Evolutionary conservation across 305 asterid species (phyloP).

Genomic region (Plantago lanceolata): DNA sequence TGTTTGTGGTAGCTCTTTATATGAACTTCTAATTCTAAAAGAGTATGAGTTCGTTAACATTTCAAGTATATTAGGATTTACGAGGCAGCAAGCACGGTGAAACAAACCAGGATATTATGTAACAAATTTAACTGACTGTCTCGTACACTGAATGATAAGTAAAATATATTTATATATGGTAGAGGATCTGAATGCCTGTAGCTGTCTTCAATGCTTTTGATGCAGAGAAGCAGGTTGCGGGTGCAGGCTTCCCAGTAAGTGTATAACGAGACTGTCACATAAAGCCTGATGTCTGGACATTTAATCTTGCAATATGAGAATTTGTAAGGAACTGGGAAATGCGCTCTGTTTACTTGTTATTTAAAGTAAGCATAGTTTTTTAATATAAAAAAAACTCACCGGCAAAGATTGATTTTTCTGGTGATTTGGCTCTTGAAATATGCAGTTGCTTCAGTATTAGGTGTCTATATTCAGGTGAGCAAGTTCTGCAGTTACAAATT

Average conservation of each 20-base stretch:
- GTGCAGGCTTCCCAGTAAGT: slow-evolving; percentile 62
- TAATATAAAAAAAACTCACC: slow-evolving; percentile 24
- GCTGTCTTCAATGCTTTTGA: slow-evolving; percentile 87
- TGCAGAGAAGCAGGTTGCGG: slow-evolving; percentile 81
- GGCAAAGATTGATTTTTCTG: slow-evolving; percentile 36
- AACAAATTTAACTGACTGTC: slow-evolving; percentile 24
- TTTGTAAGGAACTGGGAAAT: slow-evolving; percentile 40
- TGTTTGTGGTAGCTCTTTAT: not conserved
- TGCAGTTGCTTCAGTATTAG: slow-evolving; percentile 61
- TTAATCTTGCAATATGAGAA: slow-evolving; percentile 49
- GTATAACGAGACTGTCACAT: slow-evolving; percentile 57
- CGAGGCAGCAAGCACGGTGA: not conserved
- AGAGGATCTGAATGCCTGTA: slow-evolving; percentile 55
- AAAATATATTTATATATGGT: slow-evolving; percentile 19
- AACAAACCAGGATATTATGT: slow-evolving; percentile 7
- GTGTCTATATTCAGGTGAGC: slow-evolving; percentile 66
- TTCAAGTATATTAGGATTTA: not conserved
- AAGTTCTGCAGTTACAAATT: slow-evolving; percentile 55
- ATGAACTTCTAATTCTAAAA: slow-evolving; percentile 15
- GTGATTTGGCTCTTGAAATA: slow-evolving; percentile 57
- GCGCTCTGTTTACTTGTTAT: slow-evolving; percentile 30
- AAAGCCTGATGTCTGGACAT: slow-evolving; percentile 51
- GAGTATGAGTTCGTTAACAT: not conserved
- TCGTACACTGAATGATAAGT: slow-evolving; percentile 9
- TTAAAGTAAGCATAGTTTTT: slow-evolving; percentile 25